phyloP scores from a whole-genome alignment of 257 asterid species.

The Fraxinus cuspidata region DNA sequence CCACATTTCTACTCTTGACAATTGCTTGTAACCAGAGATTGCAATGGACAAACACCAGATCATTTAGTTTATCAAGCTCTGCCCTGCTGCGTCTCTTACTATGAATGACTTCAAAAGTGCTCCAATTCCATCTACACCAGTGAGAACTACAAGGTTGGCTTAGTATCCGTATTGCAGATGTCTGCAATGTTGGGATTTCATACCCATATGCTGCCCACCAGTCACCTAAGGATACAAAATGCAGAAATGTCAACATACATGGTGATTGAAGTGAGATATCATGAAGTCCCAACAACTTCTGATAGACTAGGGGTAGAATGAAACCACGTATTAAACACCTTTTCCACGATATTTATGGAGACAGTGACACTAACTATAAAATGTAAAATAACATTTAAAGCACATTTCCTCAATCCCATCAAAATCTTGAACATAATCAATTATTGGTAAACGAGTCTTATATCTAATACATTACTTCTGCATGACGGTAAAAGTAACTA shows the following conservation, averaged over 20 bases:
- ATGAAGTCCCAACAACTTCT: neutral
- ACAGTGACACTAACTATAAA: neutral
- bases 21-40: slow-evolving; percentile 49
- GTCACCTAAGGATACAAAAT: slow-evolving; percentile 36
- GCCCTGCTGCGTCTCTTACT: slow-evolving; percentile 23
- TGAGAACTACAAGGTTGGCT: slow-evolving; percentile 48
- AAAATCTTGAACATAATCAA: neutral
- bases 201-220: slow-evolving; percentile 55
- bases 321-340: neutral
- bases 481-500: neutral
- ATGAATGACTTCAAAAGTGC: slow-evolving; percentile 37
- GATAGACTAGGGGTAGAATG: neutral
- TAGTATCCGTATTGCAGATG: slow-evolving; percentile 43
- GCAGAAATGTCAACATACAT: neutral
- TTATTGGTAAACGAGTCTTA: neutral
- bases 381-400: neutral
- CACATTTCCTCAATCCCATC: neutral
- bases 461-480: neutral
- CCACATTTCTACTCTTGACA: slow-evolving; percentile 31
- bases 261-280: neutral
- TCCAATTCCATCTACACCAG: slow-evolving; percentile 58
- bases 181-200: slow-evolving; percentile 48
- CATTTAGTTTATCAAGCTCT: slow-evolving; percentile 36
- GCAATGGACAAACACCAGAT: slow-evolving; percentile 46
- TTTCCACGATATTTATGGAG: neutral